Evolutionary conservation across 129 eudicot species (phyloP), one percentile per base, ranked within the genome.

Genomic region (Artemisia annua): DNA sequence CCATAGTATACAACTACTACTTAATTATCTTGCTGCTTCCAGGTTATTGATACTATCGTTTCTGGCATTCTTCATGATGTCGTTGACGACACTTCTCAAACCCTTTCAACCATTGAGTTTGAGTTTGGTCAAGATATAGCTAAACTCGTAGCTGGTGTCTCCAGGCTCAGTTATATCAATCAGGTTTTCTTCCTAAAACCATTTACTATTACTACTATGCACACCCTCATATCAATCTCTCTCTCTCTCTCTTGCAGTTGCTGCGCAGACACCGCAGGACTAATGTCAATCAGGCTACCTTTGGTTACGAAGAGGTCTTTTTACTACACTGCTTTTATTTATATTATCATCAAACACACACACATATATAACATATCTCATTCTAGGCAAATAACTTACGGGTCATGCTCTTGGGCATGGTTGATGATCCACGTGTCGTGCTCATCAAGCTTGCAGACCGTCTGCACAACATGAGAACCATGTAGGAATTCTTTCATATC

Each of bases 391-490:
- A 93, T 74, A 85, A 86, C 79, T 78, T 93, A 69, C 95, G 98
- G 74, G 96, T 84, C 62, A 93, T 93, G 98, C 87, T 93, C 68
- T 85, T 93, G 81, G 98, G 97, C 79, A 93, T 93, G 98, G 96
- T 93, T 77, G 96, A 93, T 75, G 98, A 93, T 89, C 98, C 97
- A 73, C 96, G 97, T 68, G 98, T 93, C 76, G 96, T 93, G 67
- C 98, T 93, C 82, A 89, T 93, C 76, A 93, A 93, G 87, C 97
- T 93, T 78, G 98, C 98, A 46, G 97, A 93, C 75, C 97, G 98
- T 75, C 98, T 93, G 58, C 98, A 93, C 82, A 93, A 93, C 88
- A 85, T 93, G 98, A 87, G 97, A 87, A 93, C 98, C 82, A 93
- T 93, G 98, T 93, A 89, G 55, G 80, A 17, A 60, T 49, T 61